Evolutionary conservation across 1,284 basidiomycete species (phyloP), one percentile per base, ranked within the genome.

Genomic region (Boletus sp.): DNA sequence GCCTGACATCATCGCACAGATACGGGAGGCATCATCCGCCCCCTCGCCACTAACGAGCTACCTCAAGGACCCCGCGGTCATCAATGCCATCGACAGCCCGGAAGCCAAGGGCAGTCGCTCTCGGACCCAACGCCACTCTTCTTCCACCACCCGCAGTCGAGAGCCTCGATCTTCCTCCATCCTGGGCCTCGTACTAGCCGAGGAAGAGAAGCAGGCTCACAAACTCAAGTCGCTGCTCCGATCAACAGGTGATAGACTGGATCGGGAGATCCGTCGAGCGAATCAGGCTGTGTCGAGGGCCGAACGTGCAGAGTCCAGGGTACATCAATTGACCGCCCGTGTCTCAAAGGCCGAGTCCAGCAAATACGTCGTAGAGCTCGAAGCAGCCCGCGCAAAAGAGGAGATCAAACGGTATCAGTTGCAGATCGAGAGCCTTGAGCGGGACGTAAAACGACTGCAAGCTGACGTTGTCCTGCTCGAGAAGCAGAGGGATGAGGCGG

Each of bases 161-260:
- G 62, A 53, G 25, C 56, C 60, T 30, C 53, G 57, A 32, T 38
- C 57, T 0, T 48, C 57, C 4, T 46, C 64, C 10, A 46, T 66
- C 22, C 52, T 65, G 25, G 62, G 62, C 1, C 39, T 76, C 27
- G 71, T 78, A 33, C 72, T 84, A 25, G 75, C 75, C n/a, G 81
- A 84, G 52, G 80, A 82, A 60, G 80, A 84, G 60, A 74, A 75
- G 44, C 78, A 82, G 56, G 72, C 73, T 25, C 71, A 73, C 50
- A 74, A 76, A 49, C 71, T 84, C 51, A 83, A 81, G 60, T 70
- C 72, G 29, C 60, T 81, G 27, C 70, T 85, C 22, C 72, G 74
- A 46, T 68, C 66, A 41, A 75, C 80, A 5, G 73, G 72, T 29
- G 78, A 81, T 43, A 72, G 74, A 35, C 69, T 85, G 25, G 78